phyloP scores from a whole-genome alignment of 2,329 filamentous ascomycete genomes.

The Zarea fungicola region DNA sequence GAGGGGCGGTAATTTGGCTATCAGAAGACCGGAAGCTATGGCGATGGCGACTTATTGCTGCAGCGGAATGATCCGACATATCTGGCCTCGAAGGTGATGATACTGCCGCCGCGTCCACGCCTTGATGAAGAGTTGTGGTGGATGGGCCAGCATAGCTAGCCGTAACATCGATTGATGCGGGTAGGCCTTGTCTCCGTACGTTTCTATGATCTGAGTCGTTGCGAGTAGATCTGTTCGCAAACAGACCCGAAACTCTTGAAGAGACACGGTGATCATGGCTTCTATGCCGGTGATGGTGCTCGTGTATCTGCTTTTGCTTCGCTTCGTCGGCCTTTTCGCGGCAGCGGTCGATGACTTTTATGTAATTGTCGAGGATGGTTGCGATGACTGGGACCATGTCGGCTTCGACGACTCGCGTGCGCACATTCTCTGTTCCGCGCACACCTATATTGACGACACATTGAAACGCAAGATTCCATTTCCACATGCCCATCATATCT shows the following conservation, averaged over 20 bases:
- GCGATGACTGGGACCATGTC: constrained; percentile 99
- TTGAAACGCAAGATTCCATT: constrained; percentile 98
- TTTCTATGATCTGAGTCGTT: constrained; percentile 55
- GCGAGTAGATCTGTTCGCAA: constrained; percentile 48
- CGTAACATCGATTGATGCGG: constrained; percentile 60
- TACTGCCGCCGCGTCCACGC: constrained; percentile 18
- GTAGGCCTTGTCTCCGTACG: constrained; percentile 73
- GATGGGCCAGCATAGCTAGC: constrained; percentile 36
- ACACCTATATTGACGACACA: constrained; percentile 99
- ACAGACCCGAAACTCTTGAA: constrained; percentile 34
- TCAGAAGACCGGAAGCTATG: constrained; percentile 49
- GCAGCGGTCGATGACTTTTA: constrained; percentile 90
- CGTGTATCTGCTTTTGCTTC: constrained; percentile 62
- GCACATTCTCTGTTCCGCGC: constrained; percentile 86
- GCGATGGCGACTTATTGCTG: constrained; percentile 38
- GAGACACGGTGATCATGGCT: constrained; percentile 44
- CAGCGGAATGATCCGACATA: constrained; percentile 16
- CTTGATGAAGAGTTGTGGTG: constrained; percentile 22
- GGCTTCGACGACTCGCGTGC: constrained; percentile 92
- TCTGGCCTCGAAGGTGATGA: constrained; percentile 8
- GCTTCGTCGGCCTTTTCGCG: constrained; percentile 80
- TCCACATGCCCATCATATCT: constrained; percentile 99
- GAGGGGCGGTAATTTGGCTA: constrained; percentile 33
- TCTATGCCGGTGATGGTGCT: constrained; percentile 46
- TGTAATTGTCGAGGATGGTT: constrained; percentile 96